Base-by-base conservation (phyloP, 1,139 yeast genomes). In the Suhomyces anneliseae region DNA sequence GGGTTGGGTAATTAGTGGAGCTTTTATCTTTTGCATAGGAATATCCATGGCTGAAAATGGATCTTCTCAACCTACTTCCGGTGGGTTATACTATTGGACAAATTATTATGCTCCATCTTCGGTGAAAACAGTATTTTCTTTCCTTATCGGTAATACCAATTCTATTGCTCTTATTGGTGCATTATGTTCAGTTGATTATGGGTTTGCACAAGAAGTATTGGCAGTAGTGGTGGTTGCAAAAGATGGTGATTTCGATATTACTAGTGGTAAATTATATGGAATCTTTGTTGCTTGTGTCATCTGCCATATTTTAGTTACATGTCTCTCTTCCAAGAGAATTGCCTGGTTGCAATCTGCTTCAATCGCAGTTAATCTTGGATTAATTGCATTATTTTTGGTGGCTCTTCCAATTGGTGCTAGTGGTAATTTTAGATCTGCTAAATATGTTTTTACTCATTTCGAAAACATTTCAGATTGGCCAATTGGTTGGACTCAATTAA, bases 11-110 rank as follows among this genome's bases (percentile, higher is more conserved):
- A 70, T 77, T 45, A 78, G 84, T 39, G 76, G 79, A 19, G 54
- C 74, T 44, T 83, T 84, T 50, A 79, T 85, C 49, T 63, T 83
- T 43, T 66, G 75, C 48, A 78, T 82, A 50, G 90, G 89, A 7
- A 55, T 77, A 46, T 74, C 85, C 12, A 83, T 85, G 74, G 78
- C 87, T n/a, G 85, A 83, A 55, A 67, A 83, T 47, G 85, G 86
- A 1, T 78, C 85, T 34, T 78, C 87, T 11, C 79, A 82, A 60
- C 90, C 90, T 43, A 83, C 90, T 1, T 76, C 85, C 11, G 90
- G 90, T 48, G 90, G 90, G 7, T 69, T 84, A 57, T 84, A 56
- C 58, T 77, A 67, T 52, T 79, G 81, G 82, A 78, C 85, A 2
- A 75, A 68, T 56, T 70, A 75, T 56, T 81, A 78, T 52, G 79